These are phyloP conservation scores for Coniella lustricola DNA, from an alignment of 2,329 filamentous ascomycete species.

Conservation along the genomic window DNA sequence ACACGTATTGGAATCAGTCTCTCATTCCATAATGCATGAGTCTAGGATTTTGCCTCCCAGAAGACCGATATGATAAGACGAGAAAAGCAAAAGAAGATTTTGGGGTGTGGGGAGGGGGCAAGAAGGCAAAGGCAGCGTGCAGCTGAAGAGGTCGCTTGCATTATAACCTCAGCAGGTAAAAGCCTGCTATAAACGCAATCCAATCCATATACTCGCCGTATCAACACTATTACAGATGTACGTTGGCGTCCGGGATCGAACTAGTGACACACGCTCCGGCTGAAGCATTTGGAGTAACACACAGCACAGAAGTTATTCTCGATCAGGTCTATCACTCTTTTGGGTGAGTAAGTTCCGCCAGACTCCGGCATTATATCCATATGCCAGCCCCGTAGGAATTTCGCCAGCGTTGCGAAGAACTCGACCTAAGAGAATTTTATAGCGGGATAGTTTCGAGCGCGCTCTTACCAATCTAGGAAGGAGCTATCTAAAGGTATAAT, in stretches of 20 bases:
- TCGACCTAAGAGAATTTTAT: constrained; percentile 29
- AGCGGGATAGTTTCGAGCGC: constrained; percentile 23
- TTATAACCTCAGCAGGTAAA: too few species aligned
- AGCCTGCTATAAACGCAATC: too few species aligned
- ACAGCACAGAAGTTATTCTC: constrained; percentile 19
- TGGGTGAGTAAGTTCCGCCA: constrained; percentile 18
- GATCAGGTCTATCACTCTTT: constrained; percentile 19
- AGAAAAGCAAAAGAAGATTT: too few species aligned
- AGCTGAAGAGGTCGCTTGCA: too few species aligned
- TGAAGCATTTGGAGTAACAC: constrained; percentile 19
- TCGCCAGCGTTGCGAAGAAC: constrained; percentile 24
- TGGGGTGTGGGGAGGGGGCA: too few species aligned
- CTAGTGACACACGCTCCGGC: constrained; percentile 1
- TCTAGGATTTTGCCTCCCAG: too few species aligned
- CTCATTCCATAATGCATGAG: too few species aligned
- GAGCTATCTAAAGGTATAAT: constrained; percentile 11
- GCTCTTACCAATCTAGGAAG: constrained; percentile 25
- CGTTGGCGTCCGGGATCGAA: neutral
- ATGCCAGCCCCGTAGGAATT: constrained; percentile 20
- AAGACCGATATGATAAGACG: too few species aligned
- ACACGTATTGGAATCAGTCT: too few species aligned
- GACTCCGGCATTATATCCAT: constrained; percentile 18
- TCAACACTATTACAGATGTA: too few species aligned
- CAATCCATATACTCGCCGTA: too few species aligned
- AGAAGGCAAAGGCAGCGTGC: too few species aligned